These are phyloP conservation scores for Mallotus nudiflorus DNA, from an alignment of 345 rosid species.

Conservation along the genomic window DNA sequence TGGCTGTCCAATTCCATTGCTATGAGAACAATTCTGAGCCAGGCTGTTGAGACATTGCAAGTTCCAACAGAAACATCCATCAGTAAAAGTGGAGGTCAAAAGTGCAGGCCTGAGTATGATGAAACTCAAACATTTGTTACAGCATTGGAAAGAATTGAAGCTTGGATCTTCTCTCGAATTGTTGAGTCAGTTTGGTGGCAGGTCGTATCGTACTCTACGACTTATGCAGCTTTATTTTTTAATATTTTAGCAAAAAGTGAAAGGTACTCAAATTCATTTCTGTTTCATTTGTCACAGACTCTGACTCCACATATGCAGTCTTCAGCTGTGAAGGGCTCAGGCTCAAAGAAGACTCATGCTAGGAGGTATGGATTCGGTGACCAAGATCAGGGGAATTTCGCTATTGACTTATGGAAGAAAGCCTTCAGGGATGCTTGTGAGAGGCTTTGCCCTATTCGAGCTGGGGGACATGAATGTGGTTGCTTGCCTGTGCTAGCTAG, in stretches of 20 bases:
- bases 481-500: constrained; percentile 81
- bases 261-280: constrained; percentile 11
- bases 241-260: background rate
- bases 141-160: constrained; percentile 81
- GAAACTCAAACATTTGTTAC: constrained; percentile 38
- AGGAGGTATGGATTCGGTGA: constrained; percentile 55
- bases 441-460: constrained; percentile 87
- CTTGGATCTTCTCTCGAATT: constrained; percentile 85
- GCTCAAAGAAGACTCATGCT: constrained; percentile 52
- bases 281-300: constrained; percentile 46
- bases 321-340: constrained; percentile 57
- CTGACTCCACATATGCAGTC: constrained; percentile 90
- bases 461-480: constrained; percentile 83
- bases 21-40: constrained; percentile 65
- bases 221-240: background rate
- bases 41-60: constrained; percentile 38
- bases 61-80: constrained; percentile 13
- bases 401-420: constrained; percentile 86
- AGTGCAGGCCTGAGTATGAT: constrained; percentile 5
- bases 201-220: constrained; percentile 39
- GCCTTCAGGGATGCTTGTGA: constrained; percentile 89
- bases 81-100: constrained; percentile 8
- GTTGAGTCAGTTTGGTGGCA: constrained; percentile 97
- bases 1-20: constrained; percentile 88
- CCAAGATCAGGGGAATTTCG: constrained; percentile 61